Evolutionary conservation across 2,329 filamentous ascomycete genomes (phyloP), one percentile per base, ranked within the genome.

Genomic region (Neofusicoccum sp.): DNA sequence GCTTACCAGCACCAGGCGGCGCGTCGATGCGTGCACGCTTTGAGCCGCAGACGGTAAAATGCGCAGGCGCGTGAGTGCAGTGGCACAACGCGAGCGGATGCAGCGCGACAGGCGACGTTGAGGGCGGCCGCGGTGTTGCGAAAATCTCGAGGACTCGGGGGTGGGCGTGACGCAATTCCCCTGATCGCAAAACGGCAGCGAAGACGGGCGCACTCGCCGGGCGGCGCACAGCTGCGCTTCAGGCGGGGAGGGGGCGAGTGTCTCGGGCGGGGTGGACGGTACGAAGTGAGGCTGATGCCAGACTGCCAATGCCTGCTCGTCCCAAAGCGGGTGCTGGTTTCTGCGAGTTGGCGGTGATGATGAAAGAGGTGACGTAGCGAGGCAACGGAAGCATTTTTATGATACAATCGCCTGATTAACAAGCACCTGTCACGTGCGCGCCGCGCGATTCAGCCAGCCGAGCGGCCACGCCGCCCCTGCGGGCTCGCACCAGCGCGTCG

Each of bases 371-470:
- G 57, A 60, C 57, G 57, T 60, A 60, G 57, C 51, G 51, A 60
- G 57, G 57, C 57, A 60, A 49, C 57, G 57, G 47, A 60, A 49
- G 57, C 57, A 60, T 60, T 60, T 60, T 60, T 60, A 60, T 60
- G 44, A 49, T 41, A 48, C 56, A 34, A 47, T 33, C 45, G 57
- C 28, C 47, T 60, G 57, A 49, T 60, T 48, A 49, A 51, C 47
- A 60, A 48, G 36, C 34, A 60, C 33, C 9, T n/a, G 38, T 56
- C 57, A 60, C 57, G 57, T 60, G 56, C 12, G 6, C 4, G 14
- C 38, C n/a, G 26, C 38, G 38, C 51, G 38, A 56, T 40, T 56
- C 51, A 56, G 26, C 11, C 51, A 33, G 16, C 51, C 51, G 51
- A 56, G 51, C 51, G 26, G n/a, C n/a, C 51, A 56, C 51, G 51